These are phyloP conservation scores for Melaleuca alternifolia DNA, from an alignment of 345 rosid genomes.

Conservation along the genomic window DNA sequence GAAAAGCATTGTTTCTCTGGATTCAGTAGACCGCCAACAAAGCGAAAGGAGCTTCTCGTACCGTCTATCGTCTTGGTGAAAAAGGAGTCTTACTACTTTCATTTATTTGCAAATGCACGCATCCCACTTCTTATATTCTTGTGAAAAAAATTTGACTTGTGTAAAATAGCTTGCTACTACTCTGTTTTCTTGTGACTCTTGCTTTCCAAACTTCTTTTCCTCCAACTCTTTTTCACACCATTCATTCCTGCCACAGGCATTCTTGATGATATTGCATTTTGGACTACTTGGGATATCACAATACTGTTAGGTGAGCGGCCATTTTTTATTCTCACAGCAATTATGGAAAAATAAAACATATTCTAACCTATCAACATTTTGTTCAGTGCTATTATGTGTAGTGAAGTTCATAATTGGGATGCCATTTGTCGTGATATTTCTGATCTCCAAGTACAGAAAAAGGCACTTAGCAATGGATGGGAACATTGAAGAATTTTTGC, in stretches of 20 bases:
- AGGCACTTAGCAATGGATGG: neutral
- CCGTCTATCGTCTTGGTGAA: neutral
- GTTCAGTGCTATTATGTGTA: rapidly evolving
- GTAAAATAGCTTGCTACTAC: neutral
- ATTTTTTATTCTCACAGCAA: neutral
- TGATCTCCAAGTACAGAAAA: neutral
- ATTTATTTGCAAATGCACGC: neutral
- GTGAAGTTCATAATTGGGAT: rapidly evolving
- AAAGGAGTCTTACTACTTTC: rapidly evolving
- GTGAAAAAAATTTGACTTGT: neutral
- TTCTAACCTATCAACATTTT: neutral
- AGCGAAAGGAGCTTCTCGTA: neutral
- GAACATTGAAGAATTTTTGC: neutral
- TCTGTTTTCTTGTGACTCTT: neutral
- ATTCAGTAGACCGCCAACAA: neutral
- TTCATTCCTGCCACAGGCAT: neutral
- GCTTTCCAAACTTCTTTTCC: neutral
- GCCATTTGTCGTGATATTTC: neutral
- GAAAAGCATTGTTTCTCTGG: neutral
- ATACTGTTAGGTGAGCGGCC: neutral
- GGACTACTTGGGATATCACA: neutral
- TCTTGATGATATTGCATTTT: neutral
- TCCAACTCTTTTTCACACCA: neutral
- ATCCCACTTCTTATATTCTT: neutral
- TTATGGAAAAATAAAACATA: neutral